Evolutionary conservation across 2,329 filamentous ascomycete genomes (phyloP).

Genomic region (Monilinia vaccinii-corymbosi): DNA sequence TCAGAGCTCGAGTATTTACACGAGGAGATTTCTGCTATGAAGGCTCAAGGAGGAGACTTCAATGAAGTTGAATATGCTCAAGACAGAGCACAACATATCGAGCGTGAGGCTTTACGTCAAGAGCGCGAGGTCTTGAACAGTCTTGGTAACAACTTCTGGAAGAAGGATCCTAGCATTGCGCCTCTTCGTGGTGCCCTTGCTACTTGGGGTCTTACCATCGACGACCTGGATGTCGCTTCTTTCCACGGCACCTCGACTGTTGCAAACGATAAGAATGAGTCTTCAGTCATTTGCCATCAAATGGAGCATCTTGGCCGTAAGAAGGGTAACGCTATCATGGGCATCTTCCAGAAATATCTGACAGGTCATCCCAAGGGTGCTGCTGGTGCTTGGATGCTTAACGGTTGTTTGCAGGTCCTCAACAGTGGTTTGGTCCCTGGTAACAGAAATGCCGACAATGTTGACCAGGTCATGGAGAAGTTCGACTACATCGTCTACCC

Average conservation of each 20-base stretch:
- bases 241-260: constrained; percentile 99
- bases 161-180: constrained; percentile 84
- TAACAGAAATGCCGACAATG: constrained; percentile 96
- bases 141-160: constrained; percentile 99
- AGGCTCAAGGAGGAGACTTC: constrained; percentile 66
- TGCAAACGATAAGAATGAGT: constrained; percentile 99
- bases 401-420: constrained; percentile 91
- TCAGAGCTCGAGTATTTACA: constrained; percentile 87
- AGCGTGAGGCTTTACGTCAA: constrained; percentile 78
- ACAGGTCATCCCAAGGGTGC: constrained; percentile 99
- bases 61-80: constrained; percentile 77
- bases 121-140: constrained; percentile 88
- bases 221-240: constrained; percentile 88
- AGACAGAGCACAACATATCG: constrained; percentile 78
- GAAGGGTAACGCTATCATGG: constrained; percentile 92
- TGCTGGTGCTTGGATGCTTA: constrained; percentile 99
- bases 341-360: constrained; percentile 99
- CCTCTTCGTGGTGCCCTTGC: constrained; percentile 92
- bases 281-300: constrained; percentile 93
- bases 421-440: constrained; percentile 91
- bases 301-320: constrained; percentile 87
- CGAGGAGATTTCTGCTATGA: constrained; percentile 87
- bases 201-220: constrained; percentile 95
- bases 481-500: constrained; percentile 98
- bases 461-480: constrained; percentile 92